Evolutionary conservation across 495 filamentous ascomycete genomes (phyloP), one percentile per base, ranked within the genome.

Genomic region (Darksidea phi): DNA sequence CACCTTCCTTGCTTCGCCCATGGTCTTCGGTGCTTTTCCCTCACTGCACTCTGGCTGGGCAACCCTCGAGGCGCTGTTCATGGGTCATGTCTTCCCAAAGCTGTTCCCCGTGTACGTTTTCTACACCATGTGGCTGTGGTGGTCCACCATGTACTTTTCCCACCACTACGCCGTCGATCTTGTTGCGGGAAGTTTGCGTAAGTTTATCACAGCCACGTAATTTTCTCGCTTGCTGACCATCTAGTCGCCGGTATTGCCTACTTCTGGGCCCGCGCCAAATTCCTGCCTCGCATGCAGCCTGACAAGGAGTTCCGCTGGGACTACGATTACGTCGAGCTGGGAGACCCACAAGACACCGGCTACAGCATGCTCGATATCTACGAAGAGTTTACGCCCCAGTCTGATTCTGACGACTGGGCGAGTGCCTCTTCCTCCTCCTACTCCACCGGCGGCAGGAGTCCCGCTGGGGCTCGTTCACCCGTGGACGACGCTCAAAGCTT

Each of bases 81-180:
- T 97, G 82, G 87, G 85, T 72, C 85, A 93, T 68, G 82, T 89
- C 69, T 97, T 97, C 78, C 92, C 92, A 1, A 81, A 82, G 26
- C 76, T 92, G 55, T 83, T 84, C 63, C 84, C 85, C 36, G 70
- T 92, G 24, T 94, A 93, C 75, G 79, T 91, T 47, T 79, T 79
- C 48, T 96, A 97, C 74, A 86, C 85, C 10, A 78, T 86, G 54
- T 97, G 92, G 92, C 86, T 97, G 69, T 95, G 89, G 88, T 97
- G 92, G 92, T 87, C 92, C n/a, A 97, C 92, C 49, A 94, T 97
- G 88, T 96, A 97, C 69, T 83, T 97, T 53, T 92, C 89, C 43
- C 92, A 97, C 74, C 92, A 97, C 74, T 97, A 97, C 69, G 92
- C 92, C 47, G 88, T 97, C 46, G 92, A 97, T 74, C 77, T 97